Evolutionary conservation across 192 early-diverging fungal genomes (phyloP).

Genomic region (Entophlyctis helioformis): DNA sequence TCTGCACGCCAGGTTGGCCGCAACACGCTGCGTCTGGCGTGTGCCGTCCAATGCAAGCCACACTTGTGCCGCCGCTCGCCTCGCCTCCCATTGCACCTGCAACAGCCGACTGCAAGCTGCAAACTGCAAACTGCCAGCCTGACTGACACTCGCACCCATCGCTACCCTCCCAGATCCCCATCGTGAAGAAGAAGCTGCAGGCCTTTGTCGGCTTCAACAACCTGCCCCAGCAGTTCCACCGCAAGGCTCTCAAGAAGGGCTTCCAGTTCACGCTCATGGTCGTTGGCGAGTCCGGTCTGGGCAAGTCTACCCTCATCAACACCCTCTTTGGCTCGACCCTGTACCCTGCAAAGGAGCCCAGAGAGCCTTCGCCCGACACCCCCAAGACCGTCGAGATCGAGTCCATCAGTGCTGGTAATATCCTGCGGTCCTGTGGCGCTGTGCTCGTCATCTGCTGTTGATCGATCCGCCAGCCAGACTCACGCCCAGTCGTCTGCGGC

Average conservation of each 20-base stretch:
- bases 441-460: no score
- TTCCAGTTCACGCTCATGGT: conserved; percentile 71
- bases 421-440: no score
- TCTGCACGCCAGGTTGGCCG: no score
- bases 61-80: no score
- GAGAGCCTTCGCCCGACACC: conserved; percentile 54
- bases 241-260: conserved; percentile 95
- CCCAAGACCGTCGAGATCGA: conserved; percentile 50
- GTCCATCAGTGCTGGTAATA: conserved; percentile 31
- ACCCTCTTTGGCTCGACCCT: conserved; percentile 58
- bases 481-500: background rate
- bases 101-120: no score
- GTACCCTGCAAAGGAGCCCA: conserved; percentile 75
- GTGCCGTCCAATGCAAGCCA: no score
- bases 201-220: conserved; percentile 44
- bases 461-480: background rate
- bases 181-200: conserved; percentile 42
- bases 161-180: conserved; percentile 18
- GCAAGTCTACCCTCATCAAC: conserved; percentile 53
- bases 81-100: no score
- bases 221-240: conserved; percentile 50
- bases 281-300: conserved; percentile 51
- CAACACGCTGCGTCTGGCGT: no score
- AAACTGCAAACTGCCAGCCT: no score
- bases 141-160: background rate